Evolutionary conservation across 2,329 filamentous ascomycete species (phyloP).

Genomic region (Pyrenophora tritici-repentis): DNA sequence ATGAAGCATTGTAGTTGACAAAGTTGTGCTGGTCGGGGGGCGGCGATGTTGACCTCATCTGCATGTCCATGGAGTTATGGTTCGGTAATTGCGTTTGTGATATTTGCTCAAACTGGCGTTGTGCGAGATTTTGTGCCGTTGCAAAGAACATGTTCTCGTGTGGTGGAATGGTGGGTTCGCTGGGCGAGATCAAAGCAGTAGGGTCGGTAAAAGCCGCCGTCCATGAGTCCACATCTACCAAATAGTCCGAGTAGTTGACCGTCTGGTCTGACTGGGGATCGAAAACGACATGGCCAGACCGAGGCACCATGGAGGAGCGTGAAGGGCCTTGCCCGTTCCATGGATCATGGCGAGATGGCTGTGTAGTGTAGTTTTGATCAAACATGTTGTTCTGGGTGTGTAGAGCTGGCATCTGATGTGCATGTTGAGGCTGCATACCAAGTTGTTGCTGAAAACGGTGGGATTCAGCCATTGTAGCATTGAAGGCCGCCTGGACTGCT

Average conservation of each 20-base stretch:
- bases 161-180: constrained; percentile 29
- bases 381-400: constrained; percentile 27
- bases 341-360: constrained; percentile 35
- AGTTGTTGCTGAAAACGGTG: constrained; percentile 31
- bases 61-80: constrained; percentile 30
- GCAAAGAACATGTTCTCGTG: constrained; percentile 30
- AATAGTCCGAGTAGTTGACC: constrained; percentile 24
- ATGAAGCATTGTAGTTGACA: constrained; percentile 35
- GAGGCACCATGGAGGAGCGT: constrained; percentile 34
- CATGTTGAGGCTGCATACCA: constrained; percentile 20
- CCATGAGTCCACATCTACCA: constrained; percentile 33
- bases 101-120: constrained; percentile 19
- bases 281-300: constrained; percentile 35
- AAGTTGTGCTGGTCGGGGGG: constrained; percentile 31
- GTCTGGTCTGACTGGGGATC: constrained; percentile 37
- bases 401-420: constrained; percentile 20
- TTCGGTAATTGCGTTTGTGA: constrained; percentile 16
- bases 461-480: constrained; percentile 26
- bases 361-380: constrained; percentile 30
- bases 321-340: constrained; percentile 40
- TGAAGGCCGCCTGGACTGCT: constrained; percentile 35
- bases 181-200: constrained; percentile 34
- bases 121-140: constrained; percentile 18
- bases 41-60: constrained; percentile 30
- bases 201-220: constrained; percentile 35